A percentile compares a stretch with the other conserved stretches of the same genome.
Evolutionary conservation across 202 grass and related monocot genomes (phyloP).

Genomic region (Eragrostis tef): DNA sequence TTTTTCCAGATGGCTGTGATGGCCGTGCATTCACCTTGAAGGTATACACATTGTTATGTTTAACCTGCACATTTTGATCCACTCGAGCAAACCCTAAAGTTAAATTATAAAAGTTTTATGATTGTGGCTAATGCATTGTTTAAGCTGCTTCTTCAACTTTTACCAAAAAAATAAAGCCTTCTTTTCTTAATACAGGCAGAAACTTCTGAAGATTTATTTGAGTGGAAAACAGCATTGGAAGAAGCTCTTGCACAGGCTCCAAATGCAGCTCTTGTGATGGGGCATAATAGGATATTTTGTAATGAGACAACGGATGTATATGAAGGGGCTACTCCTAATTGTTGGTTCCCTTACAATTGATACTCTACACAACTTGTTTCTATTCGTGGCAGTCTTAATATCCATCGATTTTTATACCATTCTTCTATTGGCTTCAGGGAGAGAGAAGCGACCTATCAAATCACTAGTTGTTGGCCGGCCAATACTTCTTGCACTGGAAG

Average conservation of each 20-base stretch:
- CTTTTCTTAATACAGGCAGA: slow-evolving; percentile 63
- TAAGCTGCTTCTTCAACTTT: slow-evolving; percentile 27
- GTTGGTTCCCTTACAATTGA: slow-evolving; percentile 60
- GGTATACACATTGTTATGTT: slow-evolving; percentile 53
- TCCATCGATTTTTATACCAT: slow-evolving; percentile 36
- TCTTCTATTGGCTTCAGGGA: slow-evolving; percentile 61
- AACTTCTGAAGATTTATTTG: slow-evolving; percentile 92
- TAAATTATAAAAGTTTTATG: slow-evolving; percentile 21
- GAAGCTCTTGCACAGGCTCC: slow-evolving; percentile 97
- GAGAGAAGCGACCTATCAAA: slow-evolving; percentile 84
- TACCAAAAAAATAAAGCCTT: neutral
- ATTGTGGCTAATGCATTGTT: slow-evolving; percentile 36
- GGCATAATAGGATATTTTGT: slow-evolving; percentile 98
- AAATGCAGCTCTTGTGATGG: slow-evolving; percentile 99
- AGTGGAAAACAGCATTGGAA: slow-evolving; percentile 98
- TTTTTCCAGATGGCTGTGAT: slow-evolving; percentile 97
- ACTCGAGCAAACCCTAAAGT: slow-evolving; percentile 25
- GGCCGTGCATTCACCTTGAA: slow-evolving; percentile 99
- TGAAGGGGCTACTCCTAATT: slow-evolving; percentile 83
- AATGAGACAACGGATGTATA: slow-evolving; percentile 85
- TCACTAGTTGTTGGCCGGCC: slow-evolving; percentile 93
- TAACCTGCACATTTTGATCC: slow-evolving; percentile 26
- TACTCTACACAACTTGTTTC: slow-evolving; percentile 27
- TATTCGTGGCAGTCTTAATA: slow-evolving; percentile 22
- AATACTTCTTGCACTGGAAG: slow-evolving; percentile 96